Conservation (phyloP, 768 basidiomycete genomes). For the Brasilioporus rufonigricans region DNA sequence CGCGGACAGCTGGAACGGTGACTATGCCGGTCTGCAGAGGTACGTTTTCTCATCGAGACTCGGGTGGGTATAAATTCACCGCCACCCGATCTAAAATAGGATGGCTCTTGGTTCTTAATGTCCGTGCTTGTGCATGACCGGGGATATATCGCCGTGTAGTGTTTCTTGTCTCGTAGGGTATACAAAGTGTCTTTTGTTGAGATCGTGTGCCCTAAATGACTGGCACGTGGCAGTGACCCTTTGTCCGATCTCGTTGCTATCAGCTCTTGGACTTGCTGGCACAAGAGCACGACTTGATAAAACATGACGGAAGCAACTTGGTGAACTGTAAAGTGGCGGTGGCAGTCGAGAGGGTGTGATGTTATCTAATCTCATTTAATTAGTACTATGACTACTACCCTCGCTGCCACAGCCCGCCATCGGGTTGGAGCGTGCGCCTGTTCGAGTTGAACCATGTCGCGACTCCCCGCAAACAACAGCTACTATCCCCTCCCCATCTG, state of each 20-base stretch:
- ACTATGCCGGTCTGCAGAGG: slow-evolving; percentile 41
- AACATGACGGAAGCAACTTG: too few species aligned
- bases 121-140: background rate
- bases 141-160: too few species aligned
- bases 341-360: background rate
- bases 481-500: slow-evolving; percentile 34
- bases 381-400: background rate
- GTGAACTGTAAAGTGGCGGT: too few species aligned
- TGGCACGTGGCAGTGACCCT: too few species aligned
- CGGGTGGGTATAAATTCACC: background rate
- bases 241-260: too few species aligned
- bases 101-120: slow-evolving; percentile 11
- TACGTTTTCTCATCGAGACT: slow-evolving; percentile 14
- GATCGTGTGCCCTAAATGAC: too few species aligned
- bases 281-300: too few species aligned
- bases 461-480: slow-evolving; percentile 28
- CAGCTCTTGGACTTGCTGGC: too few species aligned
- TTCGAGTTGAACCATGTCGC: slow-evolving; percentile 16
- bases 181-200: too few species aligned
- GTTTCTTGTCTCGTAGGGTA: too few species aligned
- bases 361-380: slow-evolving; percentile 18
- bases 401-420: background rate
- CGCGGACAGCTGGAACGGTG: slow-evolving; percentile 56
- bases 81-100: slow-evolving; percentile 1
- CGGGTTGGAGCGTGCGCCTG: background rate